These are phyloP conservation scores for Cylindrotheca closterium DNA, from an alignment of 108 stramenopile species.

Conservation along the genomic window DNA sequence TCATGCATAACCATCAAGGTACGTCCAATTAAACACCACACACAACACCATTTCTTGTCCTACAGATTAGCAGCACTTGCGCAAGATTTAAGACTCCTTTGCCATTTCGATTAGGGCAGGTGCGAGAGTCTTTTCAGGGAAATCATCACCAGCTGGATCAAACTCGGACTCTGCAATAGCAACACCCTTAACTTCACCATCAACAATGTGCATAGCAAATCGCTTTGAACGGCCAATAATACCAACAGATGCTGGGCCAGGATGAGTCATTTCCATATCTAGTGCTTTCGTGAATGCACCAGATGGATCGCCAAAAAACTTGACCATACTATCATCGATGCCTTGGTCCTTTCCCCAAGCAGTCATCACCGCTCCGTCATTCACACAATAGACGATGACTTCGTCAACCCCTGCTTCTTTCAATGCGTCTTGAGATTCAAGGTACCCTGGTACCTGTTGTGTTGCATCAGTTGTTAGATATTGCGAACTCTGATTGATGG, in stretches of 20 bases:
- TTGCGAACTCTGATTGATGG: too few species aligned
- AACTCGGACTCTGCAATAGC: slow-evolving; percentile 58
- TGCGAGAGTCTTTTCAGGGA: slow-evolving; percentile 44
- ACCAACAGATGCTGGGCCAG: slow-evolving; percentile 49
- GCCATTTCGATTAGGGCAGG: slow-evolving; percentile 47
- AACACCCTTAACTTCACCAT: slow-evolving; percentile 60
- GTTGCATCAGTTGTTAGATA: slow-evolving; percentile 60
- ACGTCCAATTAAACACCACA: slow-evolving; percentile 10
- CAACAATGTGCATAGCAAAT: slow-evolving; percentile 59
- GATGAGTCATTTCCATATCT: slow-evolving; percentile 67
- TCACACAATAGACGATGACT: slow-evolving; percentile 72
- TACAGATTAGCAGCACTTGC: slow-evolving; percentile 1
- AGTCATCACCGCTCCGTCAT: slow-evolving; percentile 63
- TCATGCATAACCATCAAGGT: slow-evolving; percentile 10
- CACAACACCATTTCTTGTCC: slow-evolving; percentile 13
- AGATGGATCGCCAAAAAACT: slow-evolving; percentile 65
- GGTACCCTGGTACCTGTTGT: slow-evolving; percentile 64
- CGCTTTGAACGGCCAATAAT: slow-evolving; percentile 75
- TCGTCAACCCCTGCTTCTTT: slow-evolving; percentile 56
- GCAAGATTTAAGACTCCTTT: slow-evolving; percentile 17
- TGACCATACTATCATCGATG: slow-evolving; percentile 42
- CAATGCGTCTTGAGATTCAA: slow-evolving; percentile 71
- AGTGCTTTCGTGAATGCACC: slow-evolving; percentile 58
- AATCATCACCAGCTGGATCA: slow-evolving; percentile 67
- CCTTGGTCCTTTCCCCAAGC: slow-evolving; percentile 68